Evolutionary conservation across 306 rosid species (phyloP), one percentile per base, ranked within the genome.

Genomic region (Cucurbita pepo): DNA sequence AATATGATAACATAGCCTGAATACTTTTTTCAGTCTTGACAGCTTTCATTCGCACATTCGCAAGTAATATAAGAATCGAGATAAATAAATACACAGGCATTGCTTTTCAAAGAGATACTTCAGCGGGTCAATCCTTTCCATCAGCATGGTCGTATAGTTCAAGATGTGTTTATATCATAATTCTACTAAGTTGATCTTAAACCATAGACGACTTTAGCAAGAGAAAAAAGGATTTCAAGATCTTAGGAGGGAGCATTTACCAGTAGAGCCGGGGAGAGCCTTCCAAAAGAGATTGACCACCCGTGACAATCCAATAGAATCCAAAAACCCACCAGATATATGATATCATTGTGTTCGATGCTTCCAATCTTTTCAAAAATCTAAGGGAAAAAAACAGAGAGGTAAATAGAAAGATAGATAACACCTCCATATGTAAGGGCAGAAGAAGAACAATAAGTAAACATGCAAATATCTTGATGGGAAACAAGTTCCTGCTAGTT

Each of bases 291-390:
- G 82, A 80, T 85, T 90, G 91, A 51, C 90, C 97, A 3, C 95
- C 97, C 71, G 78, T 75, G 77, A 88, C 90, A 82, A 86, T 88
- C 89, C 92, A 90, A 71, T 88, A 90, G 78, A 90, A 90, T 74
- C 97, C 97, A 80, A 86, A 77, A 43, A 85, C 83, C 97, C 97
- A 90, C 97, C 97, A 90, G 66, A 90, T 72, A 16, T 88, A 88
- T 5, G 97, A 87, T 54, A 86, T 55, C 56, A 85, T 52, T 12
- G 91, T 82, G 81, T 84, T 88, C 59, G 82, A 50, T 8, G 91
- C 84, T 71, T 90, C 91, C 74, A 86, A 52, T 78, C 79, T 90
- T 79, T 84, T 90, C 79, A 78, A 37, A 51, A 80, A 52, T 79
- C 97, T 90, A 84, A 57, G 81, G 79, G 57, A 55, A 40, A 75